Base-by-base conservation (phyloP, 1,284 basidiomycete genomes). In the Heimioporus retisporus region DNA sequence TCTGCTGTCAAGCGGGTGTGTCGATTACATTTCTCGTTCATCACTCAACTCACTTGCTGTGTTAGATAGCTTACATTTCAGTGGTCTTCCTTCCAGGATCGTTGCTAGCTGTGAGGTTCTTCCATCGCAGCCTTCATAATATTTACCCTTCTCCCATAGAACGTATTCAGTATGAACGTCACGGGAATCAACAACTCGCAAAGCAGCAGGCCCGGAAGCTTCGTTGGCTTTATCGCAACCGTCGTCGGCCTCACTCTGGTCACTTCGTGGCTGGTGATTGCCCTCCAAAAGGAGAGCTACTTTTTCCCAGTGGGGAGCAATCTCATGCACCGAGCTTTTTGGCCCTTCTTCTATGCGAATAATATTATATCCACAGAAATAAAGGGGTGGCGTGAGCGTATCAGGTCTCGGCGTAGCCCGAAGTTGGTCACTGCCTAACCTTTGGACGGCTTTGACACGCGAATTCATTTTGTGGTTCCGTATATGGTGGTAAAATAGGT, bases 1-100 rank as follows among this genome's bases (percentile, higher is more conserved):
- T 57, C 67, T 77, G 81, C 83, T 42, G 84, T 88, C 81, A 89
- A 88, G 70, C 78, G 73, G 73, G 77, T 79, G 43, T 28, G 68
- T 46, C 21, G n/a, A 59, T 28, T 31, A 11, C 35, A 1, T 51
- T 57, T n/a, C 50, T 21, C 19, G 43, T 42, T 10, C 50, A 6
- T 21, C 21, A 19, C 25, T 51, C 21, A 8, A 55, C 46, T 68
- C 8, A 68, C 25, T 35, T 40, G 35, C 23, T 44, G 28, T 8
- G 31, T 42, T 46, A 77, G 76, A 68, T 79, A 55, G 60, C 69
- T 16, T 80, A 80, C 55, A 64, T 77, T n/a, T 63, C 77, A 2
- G 68, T 71, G 68, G 1, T 73, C 21, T 77, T 75, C 61, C 67
- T 79, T 51, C 77, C 77, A 5, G 78, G 68, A 55, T 54, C 61